These are phyloP conservation scores for Talaromyces adpressus DNA, from an alignment of 495 filamentous ascomycete species.

Conservation along the genomic window DNA sequence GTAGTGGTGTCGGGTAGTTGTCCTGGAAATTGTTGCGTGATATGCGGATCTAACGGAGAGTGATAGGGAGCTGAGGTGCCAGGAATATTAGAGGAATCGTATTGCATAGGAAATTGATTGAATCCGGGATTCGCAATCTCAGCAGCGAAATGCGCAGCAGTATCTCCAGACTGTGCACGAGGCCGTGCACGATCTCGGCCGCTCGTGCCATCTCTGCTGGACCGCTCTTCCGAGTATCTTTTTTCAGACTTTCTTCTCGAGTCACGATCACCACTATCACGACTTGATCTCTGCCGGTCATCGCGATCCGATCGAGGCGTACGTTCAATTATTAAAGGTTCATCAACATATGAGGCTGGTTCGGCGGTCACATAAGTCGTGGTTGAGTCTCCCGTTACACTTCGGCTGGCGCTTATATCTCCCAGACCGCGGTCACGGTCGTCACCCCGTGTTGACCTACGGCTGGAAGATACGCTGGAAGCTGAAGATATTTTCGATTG, in stretches of 20 bases:
- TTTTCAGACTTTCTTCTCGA: conserved; percentile 20
- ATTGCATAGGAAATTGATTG: conserved; percentile 39
- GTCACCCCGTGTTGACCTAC: conserved; percentile 48
- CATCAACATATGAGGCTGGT: conserved; percentile 22
- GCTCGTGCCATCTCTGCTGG: conserved; percentile 11
- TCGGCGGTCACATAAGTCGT: conserved; percentile 50
- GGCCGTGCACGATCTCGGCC: conserved; percentile 21
- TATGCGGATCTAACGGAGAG: conserved; percentile 40
- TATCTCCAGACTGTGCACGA: conserved; percentile 29
- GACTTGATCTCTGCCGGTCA: conserved; percentile 26
- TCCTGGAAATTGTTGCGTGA: conserved; percentile 52
- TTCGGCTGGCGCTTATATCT: conserved; percentile 32
- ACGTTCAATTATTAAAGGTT: conserved; percentile 19
- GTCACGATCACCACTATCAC: conserved; percentile 27
- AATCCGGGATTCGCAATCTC: conserved; percentile 35
- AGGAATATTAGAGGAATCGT: conserved; percentile 19
- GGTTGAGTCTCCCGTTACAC: conserved; percentile 37
- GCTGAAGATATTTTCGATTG: conserved; percentile 6
- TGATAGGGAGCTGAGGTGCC: conserved; percentile 16
- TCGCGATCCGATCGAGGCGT: conserved; percentile 14
- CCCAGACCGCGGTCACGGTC: conserved; percentile 44
- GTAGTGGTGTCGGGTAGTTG: conserved; percentile 41
- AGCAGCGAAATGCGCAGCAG: conserved; percentile 14
- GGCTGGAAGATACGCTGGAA: conserved; percentile 29
- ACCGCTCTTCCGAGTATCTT: conserved; percentile 11